Conservation (phyloP, 2,329 filamentous ascomycete species). For the Sclerotinia trifoliorum region DNA sequence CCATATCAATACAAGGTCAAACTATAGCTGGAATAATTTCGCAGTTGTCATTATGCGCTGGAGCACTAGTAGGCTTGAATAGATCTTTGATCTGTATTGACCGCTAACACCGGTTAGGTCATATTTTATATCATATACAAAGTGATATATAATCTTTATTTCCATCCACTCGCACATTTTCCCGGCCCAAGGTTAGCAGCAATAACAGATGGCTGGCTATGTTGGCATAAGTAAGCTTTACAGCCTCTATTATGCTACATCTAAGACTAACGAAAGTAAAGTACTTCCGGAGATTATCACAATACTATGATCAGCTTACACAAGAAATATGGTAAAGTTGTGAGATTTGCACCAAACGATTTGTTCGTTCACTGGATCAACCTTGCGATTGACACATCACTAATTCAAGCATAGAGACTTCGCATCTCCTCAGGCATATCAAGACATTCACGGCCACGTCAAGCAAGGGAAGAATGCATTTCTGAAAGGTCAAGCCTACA, state of each 20-base stretch:
- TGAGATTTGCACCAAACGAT: constrained; percentile 12
- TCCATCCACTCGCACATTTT: constrained; percentile 20
- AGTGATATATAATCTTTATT: constrained; percentile 19
- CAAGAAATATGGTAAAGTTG: constrained; percentile 13
- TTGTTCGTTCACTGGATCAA: not conserved
- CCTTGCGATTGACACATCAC: not conserved
- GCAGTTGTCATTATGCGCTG: not conserved
- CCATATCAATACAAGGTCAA: not conserved
- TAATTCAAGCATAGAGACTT: constrained; percentile 15
- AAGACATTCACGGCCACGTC: constrained; percentile 19
- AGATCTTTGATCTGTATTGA: not conserved
- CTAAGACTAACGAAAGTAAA: not conserved
- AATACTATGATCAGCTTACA: constrained; percentile 7
- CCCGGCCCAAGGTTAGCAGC: constrained; percentile 20
- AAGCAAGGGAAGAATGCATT: constrained; percentile 6
- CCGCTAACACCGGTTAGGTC: not conserved
- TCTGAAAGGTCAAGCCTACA: constrained; percentile 18
- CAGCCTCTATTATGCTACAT: not conserved
- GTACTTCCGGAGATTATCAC: constrained; percentile 6
- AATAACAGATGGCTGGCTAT: constrained; percentile 12
- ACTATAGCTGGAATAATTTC: not conserved
- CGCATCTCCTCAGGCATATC: constrained; percentile 14
- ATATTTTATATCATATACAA: constrained; percentile 1
- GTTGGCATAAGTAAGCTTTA: constrained; percentile 5
- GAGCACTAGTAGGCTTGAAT: constrained; percentile 7